Conservation (phyloP, 1,284 basidiomycete species). For the Marasmius sp. region DNA sequence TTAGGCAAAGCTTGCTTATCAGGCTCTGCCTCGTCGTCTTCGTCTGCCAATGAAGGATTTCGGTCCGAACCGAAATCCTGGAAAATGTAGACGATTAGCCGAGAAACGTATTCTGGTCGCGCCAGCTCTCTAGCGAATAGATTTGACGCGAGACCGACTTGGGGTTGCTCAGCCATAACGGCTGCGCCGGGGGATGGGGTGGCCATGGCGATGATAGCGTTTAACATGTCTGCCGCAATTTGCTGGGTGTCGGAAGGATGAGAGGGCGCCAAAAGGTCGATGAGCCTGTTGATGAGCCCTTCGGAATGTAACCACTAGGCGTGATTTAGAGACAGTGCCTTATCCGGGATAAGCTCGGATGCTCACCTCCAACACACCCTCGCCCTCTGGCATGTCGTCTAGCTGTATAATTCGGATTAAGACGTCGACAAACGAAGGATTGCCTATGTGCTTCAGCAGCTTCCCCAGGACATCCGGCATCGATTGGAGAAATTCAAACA, state of each 20-base stretch:
- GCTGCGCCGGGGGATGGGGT: conserved; percentile 82
- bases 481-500: conserved; percentile 88
- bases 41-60: conserved; percentile 10
- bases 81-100: conserved; percentile 81
- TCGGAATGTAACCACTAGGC: conserved; percentile 85
- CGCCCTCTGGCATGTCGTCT: conserved; percentile 83
- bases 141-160: conserved; percentile 78
- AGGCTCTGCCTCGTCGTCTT: conserved; percentile 15
- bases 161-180: conserved; percentile 38
- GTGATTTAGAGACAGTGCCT: conserved; percentile 22
- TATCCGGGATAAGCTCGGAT: conserved; percentile 23
- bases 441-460: conserved; percentile 85
- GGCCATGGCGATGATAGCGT: conserved; percentile 93
- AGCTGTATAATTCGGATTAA: conserved; percentile 90
- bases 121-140: conserved; percentile 91
- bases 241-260: conserved; percentile 81
- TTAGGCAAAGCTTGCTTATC: conserved; percentile 48
- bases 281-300: conserved; percentile 79
- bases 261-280: conserved; percentile 82
- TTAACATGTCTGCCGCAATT: conserved; percentile 90
- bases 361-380: conserved; percentile 85
- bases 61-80: conserved; percentile 53
- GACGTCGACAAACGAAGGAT: conserved; percentile 90
- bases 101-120: conserved; percentile 68
- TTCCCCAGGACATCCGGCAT: conserved; percentile 85